Conservation (phyloP, 345 rosid species). For the sweet orange (Citrus sinensis) region DNA sequence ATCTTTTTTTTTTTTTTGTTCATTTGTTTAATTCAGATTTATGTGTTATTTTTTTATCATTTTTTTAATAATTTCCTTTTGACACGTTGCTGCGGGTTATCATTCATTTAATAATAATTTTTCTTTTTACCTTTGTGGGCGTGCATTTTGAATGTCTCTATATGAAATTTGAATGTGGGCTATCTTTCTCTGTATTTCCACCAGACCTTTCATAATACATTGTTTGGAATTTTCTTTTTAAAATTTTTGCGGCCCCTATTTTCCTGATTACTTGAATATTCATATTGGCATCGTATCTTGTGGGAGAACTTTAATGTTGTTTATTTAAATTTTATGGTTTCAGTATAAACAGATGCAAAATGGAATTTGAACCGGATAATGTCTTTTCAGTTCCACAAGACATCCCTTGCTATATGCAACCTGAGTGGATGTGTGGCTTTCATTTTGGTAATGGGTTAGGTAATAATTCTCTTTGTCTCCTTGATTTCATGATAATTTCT, state of each 20-base stretch:
- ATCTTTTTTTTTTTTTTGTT: background rate
- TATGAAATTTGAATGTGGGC: background rate
- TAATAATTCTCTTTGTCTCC: constrained; percentile 13
- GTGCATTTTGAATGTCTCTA: background rate
- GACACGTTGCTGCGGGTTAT: background rate
- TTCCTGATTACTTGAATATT: background rate
- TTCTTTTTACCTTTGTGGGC: background rate
- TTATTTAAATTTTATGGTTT: background rate
- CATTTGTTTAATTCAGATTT: background rate
- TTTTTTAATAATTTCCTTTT: background rate
- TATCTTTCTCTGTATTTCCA: background rate
- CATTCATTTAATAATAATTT: background rate
- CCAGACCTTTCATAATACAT: background rate
- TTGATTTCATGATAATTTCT: background rate
- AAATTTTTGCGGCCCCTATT: background rate
- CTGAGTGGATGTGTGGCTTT: constrained; percentile 39
- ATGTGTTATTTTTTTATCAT: background rate
- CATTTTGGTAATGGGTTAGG: constrained; percentile 51
- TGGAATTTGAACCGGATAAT: constrained; percentile 7
- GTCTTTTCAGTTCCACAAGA: constrained; percentile 33
- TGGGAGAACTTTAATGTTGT: background rate
- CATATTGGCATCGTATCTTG: background rate
- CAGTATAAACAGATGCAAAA: background rate
- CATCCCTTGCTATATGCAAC: constrained; percentile 14
- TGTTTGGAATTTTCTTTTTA: background rate